phyloP scores from a whole-genome alignment of 2,329 filamentous ascomycete genomes.

The Sordariomycetes sp. region DNA sequence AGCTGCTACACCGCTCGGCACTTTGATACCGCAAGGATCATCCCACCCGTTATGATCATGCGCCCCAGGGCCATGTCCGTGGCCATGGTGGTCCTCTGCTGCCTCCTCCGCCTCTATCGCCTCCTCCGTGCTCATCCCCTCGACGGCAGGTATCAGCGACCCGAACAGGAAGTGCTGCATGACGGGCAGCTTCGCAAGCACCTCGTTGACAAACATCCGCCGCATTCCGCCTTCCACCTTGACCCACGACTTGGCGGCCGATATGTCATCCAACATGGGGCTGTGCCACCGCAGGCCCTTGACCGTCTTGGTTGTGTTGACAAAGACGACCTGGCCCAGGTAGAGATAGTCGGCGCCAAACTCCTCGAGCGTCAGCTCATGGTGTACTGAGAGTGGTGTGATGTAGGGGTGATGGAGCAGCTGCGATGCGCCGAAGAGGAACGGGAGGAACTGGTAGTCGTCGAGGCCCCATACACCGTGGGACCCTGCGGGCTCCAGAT shows the following conservation, averaged over 20 bases:
- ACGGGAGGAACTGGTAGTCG: constrained; percentile 94
- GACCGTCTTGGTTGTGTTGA: constrained; percentile 93
- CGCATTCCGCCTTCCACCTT: constrained; percentile 95
- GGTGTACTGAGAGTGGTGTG: constrained; percentile 75
- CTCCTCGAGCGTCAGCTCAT: constrained; percentile 78
- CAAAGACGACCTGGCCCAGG: constrained; percentile 83
- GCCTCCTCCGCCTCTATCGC: constrained; percentile 34
- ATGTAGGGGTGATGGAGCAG: constrained; percentile 74
- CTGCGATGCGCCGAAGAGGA: constrained; percentile 88
- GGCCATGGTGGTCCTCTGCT: constrained; percentile 48
- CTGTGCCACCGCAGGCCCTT: constrained; percentile 92
- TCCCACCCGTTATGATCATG: constrained; percentile 73
- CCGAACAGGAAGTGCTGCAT: constrained; percentile 99
- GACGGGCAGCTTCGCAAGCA: constrained; percentile 84
- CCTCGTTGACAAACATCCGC: constrained; percentile 92
- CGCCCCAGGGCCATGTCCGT: constrained; percentile 55
- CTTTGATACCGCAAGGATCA: constrained; percentile 96
- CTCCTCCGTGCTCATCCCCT: constrained; percentile 67
- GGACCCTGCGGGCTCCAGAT: constrained; percentile 90
- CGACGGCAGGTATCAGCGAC: constrained; percentile 65
- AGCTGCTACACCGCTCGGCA: constrained; percentile 87
- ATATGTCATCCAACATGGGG: constrained; percentile 98
- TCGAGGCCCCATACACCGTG: constrained; percentile 98
- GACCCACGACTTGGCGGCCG: constrained; percentile 74
- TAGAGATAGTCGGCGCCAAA: constrained; percentile 78